Percentiles rank a stretch among this genome's conserved stretches.
Conservation (phyloP, 2,329 filamentous ascomycete genomes). For the Fusarium continuum region DNA sequence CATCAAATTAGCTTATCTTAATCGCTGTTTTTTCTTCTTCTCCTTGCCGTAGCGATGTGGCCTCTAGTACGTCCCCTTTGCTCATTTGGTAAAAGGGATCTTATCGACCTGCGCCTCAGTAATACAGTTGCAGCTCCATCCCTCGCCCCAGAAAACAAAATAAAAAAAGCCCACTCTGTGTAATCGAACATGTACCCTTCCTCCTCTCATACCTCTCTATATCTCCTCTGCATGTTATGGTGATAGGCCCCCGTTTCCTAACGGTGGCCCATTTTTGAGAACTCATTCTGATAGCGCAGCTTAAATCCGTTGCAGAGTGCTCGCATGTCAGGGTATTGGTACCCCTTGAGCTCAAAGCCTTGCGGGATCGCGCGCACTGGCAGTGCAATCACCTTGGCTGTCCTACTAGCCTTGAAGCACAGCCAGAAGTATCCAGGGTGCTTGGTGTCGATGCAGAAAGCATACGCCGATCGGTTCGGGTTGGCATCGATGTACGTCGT, state of each 20-base stretch:
- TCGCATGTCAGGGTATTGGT: constrained; percentile 92
- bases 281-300: constrained; percentile 73
- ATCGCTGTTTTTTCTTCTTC: background rate
- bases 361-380: constrained; percentile 91
- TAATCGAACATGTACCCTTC: constrained; percentile 24
- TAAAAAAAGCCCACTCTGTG: constrained; percentile 14
- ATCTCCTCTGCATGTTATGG: background rate
- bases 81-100: constrained; percentile 17
- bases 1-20: constrained; percentile 33
- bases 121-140: constrained; percentile 27
- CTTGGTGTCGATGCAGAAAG: constrained; percentile 93
- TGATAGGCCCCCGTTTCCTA: constrained; percentile 27
- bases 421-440: constrained; percentile 95
- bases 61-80: constrained; percentile 13
- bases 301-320: constrained; percentile 98
- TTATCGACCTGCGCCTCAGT: constrained; percentile 29
- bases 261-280: constrained; percentile 66
- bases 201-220: background rate
- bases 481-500: constrained; percentile 96
- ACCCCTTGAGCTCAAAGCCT: constrained; percentile 89
- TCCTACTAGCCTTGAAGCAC: constrained; percentile 91
- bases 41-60: background rate
- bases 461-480: constrained; percentile 90
- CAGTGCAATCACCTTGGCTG: constrained; percentile 78
- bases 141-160: constrained; percentile 5